Evolutionary conservation across 2,329 filamentous ascomycete species (phyloP).

Genomic region (Penicillium sp.): DNA sequence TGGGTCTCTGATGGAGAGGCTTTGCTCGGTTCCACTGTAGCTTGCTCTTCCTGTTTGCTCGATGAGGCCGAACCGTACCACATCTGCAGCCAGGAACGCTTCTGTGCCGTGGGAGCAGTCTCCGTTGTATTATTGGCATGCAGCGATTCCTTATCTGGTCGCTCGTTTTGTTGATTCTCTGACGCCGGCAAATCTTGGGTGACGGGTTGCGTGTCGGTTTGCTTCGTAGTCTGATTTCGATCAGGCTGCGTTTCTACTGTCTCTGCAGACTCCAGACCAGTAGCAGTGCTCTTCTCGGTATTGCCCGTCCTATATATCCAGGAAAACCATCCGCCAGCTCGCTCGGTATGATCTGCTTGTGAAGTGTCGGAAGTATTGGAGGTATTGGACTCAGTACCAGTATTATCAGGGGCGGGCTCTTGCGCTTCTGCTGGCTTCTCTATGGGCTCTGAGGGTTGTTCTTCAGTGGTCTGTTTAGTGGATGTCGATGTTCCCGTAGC

Average conservation of each 20-base stretch:
- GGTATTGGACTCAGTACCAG: conserved; percentile 10
- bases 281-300: conserved; percentile 7
- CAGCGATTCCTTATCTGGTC: conserved; percentile 10
- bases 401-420: conserved; percentile 7
- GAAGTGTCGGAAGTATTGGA: conserved; percentile 4
- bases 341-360: conserved; percentile 14
- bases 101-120: conserved; percentile 24
- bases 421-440: conserved; percentile 20
- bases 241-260: conserved; percentile 7
- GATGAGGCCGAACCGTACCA: conserved; percentile 33
- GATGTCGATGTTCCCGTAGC: conserved; percentile 9
- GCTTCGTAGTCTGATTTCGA: conserved; percentile 12
- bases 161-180: conserved; percentile 1
- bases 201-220: conserved; percentile 2
- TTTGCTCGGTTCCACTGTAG: conserved; percentile 12
- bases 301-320: conserved; percentile 34
- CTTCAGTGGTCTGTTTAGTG: conserved; percentile 18
- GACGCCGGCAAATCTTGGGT: conserved; percentile 9
- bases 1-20: conserved; percentile 9
- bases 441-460: conserved; percentile 10
- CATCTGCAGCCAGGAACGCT: conserved; percentile 45
- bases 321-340: conserved; percentile 33
- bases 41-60: conserved; percentile 23
- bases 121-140: conserved; percentile 5
- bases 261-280: conserved; percentile 13